Evolutionary conservation across 2,329 filamentous ascomycete species (phyloP).

Genomic region (Penicillium hordei): DNA sequence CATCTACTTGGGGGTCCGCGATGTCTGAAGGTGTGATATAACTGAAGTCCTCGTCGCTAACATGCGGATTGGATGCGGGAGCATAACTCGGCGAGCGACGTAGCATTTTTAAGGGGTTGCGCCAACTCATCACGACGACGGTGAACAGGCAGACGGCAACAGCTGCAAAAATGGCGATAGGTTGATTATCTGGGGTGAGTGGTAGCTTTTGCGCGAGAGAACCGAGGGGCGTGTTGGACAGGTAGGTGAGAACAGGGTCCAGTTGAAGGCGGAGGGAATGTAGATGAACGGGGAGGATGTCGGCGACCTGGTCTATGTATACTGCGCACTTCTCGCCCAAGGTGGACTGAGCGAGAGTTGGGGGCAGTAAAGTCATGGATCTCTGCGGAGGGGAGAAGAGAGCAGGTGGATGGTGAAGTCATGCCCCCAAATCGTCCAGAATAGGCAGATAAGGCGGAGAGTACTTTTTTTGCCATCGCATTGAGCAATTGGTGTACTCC

Average conservation of each 20-base stretch:
- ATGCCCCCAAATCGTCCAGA: conserved; percentile 13
- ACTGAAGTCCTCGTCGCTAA: conserved; percentile 41
- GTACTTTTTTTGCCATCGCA: conserved; percentile 25
- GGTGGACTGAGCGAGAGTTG: conserved; percentile 38
- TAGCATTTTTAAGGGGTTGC: conserved; percentile 33
- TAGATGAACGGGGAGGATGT: conserved; percentile 33
- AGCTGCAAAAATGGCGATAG: conserved; percentile 27
- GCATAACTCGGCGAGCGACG: conserved; percentile 34
- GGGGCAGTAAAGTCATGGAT: conserved; percentile 43
- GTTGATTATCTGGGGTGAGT: conserved; percentile 23
- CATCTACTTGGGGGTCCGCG: conserved; percentile 31
- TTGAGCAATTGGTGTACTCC: conserved; percentile 1
- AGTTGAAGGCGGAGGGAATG: conserved; percentile 36
- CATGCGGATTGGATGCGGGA: conserved; percentile 32
- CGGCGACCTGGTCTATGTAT: conserved; percentile 39
- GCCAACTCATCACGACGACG: conserved; percentile 38
- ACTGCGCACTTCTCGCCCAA: conserved; percentile 44
- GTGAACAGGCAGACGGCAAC: conserved; percentile 31
- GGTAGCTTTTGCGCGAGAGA: conserved; percentile 25
- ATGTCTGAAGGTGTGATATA: conserved; percentile 42
- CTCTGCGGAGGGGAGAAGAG: conserved; percentile 16
- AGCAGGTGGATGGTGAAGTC: conserved; percentile 17
- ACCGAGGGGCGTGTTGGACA: conserved; percentile 25
- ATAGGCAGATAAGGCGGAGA: conserved; percentile 30
- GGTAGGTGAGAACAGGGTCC: conserved; percentile 25